Conservation (phyloP, 75 land plant species). For the Isoetes taiwanensis region DNA sequence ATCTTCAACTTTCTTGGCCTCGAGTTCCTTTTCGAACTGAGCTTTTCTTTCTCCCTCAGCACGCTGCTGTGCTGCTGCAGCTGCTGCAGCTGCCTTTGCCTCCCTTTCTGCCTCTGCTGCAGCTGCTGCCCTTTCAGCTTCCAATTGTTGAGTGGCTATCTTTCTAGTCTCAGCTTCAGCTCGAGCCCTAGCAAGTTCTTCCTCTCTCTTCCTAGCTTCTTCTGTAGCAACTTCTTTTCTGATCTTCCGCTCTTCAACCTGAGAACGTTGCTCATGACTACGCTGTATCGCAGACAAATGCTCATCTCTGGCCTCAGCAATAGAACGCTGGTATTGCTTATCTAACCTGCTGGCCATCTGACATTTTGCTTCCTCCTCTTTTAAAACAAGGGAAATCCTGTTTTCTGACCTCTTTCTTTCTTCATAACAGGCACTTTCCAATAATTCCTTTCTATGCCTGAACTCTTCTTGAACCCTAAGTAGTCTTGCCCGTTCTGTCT, state of each 20-base stretch:
- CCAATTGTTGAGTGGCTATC: too few species aligned
- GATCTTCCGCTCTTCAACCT: constrained; percentile 8
- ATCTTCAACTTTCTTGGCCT: constrained; percentile 7
- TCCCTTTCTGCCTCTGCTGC: constrained; percentile 14
- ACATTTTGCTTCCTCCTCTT: constrained; percentile 22
- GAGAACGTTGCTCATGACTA: constrained; percentile 6
- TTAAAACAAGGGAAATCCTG: constrained; percentile 14
- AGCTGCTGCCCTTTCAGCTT: constrained; percentile 12
- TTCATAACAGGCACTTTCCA: constrained; percentile 12
- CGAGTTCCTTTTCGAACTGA: constrained; percentile 4
- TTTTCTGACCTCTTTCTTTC: constrained; percentile 14
- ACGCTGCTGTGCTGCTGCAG: constrained; percentile 18
- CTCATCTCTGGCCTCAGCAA: constrained; percentile 1
- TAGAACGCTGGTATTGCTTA: constrained; percentile 21
- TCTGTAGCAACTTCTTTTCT: too few species aligned
- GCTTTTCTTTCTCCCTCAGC: constrained; percentile 13
- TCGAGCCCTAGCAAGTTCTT: not conserved
- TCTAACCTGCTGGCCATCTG: constrained; percentile 23
- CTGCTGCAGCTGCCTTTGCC: constrained; percentile 17
- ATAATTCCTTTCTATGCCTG: constrained; percentile 9
- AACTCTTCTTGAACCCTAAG: constrained; percentile 31
- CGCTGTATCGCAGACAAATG: constrained; percentile 5
- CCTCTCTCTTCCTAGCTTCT: not conserved
- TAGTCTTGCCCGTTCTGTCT: too few species aligned
- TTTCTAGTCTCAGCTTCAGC: not conserved